Evolutionary conservation across 2,329 filamentous ascomycete species (phyloP), one percentile per base, ranked within the genome.

Genomic region (Arthrocladium fulminans): DNA sequence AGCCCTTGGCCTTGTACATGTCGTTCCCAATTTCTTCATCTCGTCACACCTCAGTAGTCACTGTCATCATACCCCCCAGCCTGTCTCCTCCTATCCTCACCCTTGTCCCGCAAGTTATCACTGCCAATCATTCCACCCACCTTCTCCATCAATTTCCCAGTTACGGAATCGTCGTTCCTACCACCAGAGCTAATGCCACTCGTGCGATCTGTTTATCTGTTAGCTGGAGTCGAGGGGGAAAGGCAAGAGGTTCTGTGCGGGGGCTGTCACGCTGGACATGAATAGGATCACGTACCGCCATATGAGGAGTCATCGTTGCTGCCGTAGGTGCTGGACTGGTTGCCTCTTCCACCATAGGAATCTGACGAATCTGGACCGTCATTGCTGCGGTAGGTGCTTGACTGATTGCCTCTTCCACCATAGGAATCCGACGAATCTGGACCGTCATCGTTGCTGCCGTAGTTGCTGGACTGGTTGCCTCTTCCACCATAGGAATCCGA

Each of bases 81-180:
- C 19, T 56, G 39, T 13, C 54, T 51, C 47, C 59, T 54, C 51
- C 59, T 62, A 48, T 60, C 51, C 5, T 48, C 45, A 40, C 59
- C 59, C 25, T 50, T 50, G 20, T 59, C 42, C 44, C 56, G 43
- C 39, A 60, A 38, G 23, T 59, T 60, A 13, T 55, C 50, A 38
- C 52, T 61, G 5, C 52, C 49, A 35, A 62, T 52, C 35, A 60
- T 47, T 32, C 55, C 54, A 15, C 60, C 60, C 8, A 54, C 60
- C 50, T 61, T 62, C 42, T 62, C 56, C 51, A 61, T 54, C 19
- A 62, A 15, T 40, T 62, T 61, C 20, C 59, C 60, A 2, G 51
- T 46, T 13, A 54, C 61, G 17, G 59, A 60, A 32, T 61, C 60
- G 47, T 54, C 50, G 35, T 56, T 52, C 22, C 38, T 42, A 12